These are phyloP conservation scores for Colletotrichum gigasporum DNA, from an alignment of 2,329 filamentous ascomycete species.

Conservation along the genomic window DNA sequence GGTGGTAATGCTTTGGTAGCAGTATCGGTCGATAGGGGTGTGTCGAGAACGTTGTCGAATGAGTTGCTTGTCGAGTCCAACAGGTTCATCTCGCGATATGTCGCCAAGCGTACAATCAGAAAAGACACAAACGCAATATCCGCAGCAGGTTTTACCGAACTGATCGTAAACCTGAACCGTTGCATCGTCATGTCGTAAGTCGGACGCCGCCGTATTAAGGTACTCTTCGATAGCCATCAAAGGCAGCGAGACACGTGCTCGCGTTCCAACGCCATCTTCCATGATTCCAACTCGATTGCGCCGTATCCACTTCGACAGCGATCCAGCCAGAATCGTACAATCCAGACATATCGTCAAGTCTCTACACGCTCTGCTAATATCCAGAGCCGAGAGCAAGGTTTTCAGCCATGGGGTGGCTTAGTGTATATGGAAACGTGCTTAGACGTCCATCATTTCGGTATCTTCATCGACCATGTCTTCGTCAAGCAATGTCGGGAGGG, in stretches of 20 bases:
- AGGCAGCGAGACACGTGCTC: constrained; percentile 16
- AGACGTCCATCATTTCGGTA: constrained; percentile 70
- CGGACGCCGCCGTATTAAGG: constrained; percentile 7
- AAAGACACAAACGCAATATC: constrained; percentile 19
- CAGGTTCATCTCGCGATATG: neutral
- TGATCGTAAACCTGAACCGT: constrained; percentile 23
- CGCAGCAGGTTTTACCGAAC: constrained; percentile 10
- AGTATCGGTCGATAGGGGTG: constrained; percentile 4
- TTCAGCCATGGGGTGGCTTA: neutral
- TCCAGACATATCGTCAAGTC: constrained; percentile 33
- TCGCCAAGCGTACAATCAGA: constrained; percentile 11
- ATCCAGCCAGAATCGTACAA: constrained; percentile 37
- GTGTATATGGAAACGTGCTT: constrained; percentile 37
- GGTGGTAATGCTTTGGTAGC: constrained; percentile 15
- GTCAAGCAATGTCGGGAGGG: constrained; percentile 46
- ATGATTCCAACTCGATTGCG: constrained; percentile 24
- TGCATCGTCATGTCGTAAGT: constrained; percentile 32
- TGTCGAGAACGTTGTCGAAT: constrained; percentile 8
- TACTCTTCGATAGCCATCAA: neutral
- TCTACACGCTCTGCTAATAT: constrained; percentile 38
- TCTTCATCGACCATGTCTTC: constrained; percentile 46
- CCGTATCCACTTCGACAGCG: constrained; percentile 24
- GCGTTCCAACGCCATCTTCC: constrained; percentile 14
- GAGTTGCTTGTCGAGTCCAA: constrained; percentile 5
- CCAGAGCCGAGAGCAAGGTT: constrained; percentile 43